These are phyloP conservation scores for Podila epigama DNA, from an alignment of 192 early-diverging fungal species.

Conservation along the genomic window DNA sequence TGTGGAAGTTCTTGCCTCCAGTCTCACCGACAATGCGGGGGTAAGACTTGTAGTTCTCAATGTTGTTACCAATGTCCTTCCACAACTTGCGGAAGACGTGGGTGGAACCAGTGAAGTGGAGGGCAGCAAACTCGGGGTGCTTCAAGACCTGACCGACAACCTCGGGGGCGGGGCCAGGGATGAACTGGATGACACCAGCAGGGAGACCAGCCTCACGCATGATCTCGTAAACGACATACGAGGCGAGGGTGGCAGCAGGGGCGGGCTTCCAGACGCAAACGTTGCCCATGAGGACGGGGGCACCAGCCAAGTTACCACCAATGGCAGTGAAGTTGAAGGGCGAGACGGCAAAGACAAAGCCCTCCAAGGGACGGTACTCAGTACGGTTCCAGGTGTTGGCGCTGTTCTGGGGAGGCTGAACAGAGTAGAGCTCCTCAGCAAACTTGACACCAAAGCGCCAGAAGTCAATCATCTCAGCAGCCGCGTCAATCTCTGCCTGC, in stretches of 20 bases:
- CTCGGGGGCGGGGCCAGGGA: slow-evolving; percentile 87
- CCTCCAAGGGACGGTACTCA: slow-evolving; percentile 96
- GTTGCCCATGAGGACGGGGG: slow-evolving; percentile 98
- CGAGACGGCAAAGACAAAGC: slow-evolving; percentile 97
- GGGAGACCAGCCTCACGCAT: slow-evolving; percentile 96
- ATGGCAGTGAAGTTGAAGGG: slow-evolving; percentile 99
- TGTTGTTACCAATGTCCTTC: slow-evolving; percentile 90
- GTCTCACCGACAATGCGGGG: slow-evolving; percentile 99
- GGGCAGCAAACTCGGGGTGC: slow-evolving; percentile 92
- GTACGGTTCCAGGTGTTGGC: slow-evolving; percentile 90
- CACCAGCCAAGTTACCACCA: slow-evolving; percentile 92
- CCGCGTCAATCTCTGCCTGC: slow-evolving; percentile 99
- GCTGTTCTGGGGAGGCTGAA: slow-evolving; percentile 92
- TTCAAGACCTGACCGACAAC: slow-evolving; percentile 83
- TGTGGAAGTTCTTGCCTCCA: slow-evolving; percentile 99
- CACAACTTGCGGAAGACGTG: slow-evolving; percentile 93
- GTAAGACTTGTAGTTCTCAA: slow-evolving; percentile 90
- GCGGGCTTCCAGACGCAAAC: slow-evolving; percentile 98
- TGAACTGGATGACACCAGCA: slow-evolving; percentile 96
- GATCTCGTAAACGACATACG: slow-evolving; percentile 91
- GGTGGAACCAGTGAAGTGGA: slow-evolving; percentile 97
- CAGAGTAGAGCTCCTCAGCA: slow-evolving; percentile 90
- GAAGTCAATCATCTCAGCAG: slow-evolving; percentile 93
- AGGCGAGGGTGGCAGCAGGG: slow-evolving; percentile 84
- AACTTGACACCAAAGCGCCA: slow-evolving; percentile 95